phyloP scores from a whole-genome alignment of 352 stramenopile species.

The Phytophthora citricola region DNA sequence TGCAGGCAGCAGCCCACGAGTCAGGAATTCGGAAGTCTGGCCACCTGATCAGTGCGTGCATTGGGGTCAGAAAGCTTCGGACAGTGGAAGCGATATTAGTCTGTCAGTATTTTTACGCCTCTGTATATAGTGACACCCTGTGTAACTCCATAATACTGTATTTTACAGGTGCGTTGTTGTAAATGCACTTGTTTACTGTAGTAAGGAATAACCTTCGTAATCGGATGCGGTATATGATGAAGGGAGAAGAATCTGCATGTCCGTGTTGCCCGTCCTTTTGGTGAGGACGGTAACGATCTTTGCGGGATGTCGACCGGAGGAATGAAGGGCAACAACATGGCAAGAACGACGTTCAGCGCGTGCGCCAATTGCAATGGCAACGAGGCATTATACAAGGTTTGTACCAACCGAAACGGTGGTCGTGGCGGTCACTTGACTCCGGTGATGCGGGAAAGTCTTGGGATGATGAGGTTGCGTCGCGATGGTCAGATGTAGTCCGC shows the following conservation, averaged over 20 bases:
- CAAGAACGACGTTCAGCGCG: not conserved
- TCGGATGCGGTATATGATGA: not conserved
- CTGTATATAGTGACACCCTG: constrained; percentile 3
- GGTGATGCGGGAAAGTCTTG: not conserved
- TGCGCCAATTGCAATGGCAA: constrained; percentile 3
- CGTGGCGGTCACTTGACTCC: too few relatives aligned
- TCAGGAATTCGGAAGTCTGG: constrained; percentile 1
- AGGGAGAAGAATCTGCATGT: not conserved
- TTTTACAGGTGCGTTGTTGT: not conserved
- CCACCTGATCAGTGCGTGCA: constrained; percentile 2
- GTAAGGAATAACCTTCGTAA: not conserved
- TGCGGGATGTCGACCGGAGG: not conserved
- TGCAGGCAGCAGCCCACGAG: not conserved
- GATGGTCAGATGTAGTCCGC: constrained; percentile 21
- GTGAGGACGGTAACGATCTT: constrained; percentile 1
- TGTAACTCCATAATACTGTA: not conserved
- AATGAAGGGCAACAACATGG: not conserved
- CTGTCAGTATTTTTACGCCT: not conserved
- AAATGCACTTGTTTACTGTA: too few relatives aligned
- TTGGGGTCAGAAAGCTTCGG: constrained; percentile 16
- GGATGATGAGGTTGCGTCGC: not conserved
- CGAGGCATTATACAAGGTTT: not conserved
- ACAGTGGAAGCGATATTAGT: constrained; percentile 18
- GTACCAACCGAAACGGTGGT: too few relatives aligned
- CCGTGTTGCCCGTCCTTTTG: constrained; percentile 2